Evolutionary conservation across 495 filamentous ascomycete genomes (phyloP).

Genomic region (Daldinia childiae): DNA sequence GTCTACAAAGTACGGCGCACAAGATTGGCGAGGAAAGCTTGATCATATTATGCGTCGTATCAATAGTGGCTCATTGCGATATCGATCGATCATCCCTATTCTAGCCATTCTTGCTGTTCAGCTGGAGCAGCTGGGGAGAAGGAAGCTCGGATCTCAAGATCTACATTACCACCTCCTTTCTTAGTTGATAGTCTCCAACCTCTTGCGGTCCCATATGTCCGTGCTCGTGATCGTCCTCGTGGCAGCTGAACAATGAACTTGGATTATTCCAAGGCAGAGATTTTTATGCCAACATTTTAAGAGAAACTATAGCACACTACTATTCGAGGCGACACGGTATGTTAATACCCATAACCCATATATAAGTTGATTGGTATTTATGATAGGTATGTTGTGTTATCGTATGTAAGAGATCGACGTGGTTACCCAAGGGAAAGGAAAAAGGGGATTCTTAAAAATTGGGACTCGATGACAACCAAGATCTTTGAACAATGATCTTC

Average conservation of each 20-base stretch:
- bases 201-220: background rate
- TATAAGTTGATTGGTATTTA: background rate
- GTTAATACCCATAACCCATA: background rate
- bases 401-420: background rate
- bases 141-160: conserved; percentile 19
- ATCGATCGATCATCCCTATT: conserved; percentile 24
- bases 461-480: conserved; percentile 17
- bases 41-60: conserved; percentile 27
- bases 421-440: background rate
- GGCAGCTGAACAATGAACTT: background rate
- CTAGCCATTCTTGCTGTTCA: background rate
- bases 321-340: background rate
- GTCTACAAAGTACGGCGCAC: background rate
- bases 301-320: background rate
- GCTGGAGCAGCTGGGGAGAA: conserved; percentile 12
- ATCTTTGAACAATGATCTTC: background rate
- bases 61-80: conserved; percentile 29
- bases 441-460: conserved; percentile 10
- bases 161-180: conserved; percentile 8
- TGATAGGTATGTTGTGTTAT: background rate
- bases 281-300: background rate
- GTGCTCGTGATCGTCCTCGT: conserved; percentile 12
- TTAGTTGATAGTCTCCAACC: background rate
- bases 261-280: conserved; percentile 10
- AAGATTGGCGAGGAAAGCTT: conserved; percentile 31